Evolutionary conservation across 768 basidiomycete species (phyloP).

Genomic region (Leccinum uliginosum): DNA sequence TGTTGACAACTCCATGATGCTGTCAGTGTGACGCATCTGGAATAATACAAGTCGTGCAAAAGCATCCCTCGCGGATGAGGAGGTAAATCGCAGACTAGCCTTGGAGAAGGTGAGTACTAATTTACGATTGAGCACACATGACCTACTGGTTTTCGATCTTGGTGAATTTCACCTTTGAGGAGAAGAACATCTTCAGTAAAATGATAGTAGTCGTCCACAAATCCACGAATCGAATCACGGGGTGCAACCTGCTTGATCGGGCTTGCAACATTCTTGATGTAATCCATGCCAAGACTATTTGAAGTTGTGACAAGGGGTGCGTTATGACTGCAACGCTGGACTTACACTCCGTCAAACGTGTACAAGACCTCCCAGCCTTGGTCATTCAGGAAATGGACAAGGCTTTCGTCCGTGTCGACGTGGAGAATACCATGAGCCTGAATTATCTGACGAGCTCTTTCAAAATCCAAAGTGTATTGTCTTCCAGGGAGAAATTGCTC

Average conservation of each 20-base stretch:
- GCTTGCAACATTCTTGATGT: conserved; percentile 37
- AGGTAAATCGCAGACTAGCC: conserved; percentile 34
- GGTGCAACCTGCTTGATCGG: conserved; percentile 36
- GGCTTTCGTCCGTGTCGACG: conserved; percentile 25
- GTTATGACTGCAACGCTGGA: neutral
- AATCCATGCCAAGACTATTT: conserved; percentile 40
- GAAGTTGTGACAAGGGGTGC: conserved; percentile 6
- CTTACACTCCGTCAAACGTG: conserved; percentile 39
- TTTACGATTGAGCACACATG: neutral
- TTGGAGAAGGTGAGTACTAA: conserved; percentile 13
- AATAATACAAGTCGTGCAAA: conserved; percentile 33
- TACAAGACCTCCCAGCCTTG: conserved; percentile 35
- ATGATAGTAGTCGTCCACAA: conserved; percentile 35
- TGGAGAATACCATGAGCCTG: conserved; percentile 9
- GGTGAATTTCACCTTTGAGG: conserved; percentile 39
- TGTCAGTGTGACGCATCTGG: conserved; percentile 26
- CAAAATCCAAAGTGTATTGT: conserved; percentile 18
- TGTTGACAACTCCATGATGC: conserved; percentile 27
- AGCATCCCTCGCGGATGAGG: conserved; percentile 26
- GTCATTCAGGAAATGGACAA: conserved; percentile 27
- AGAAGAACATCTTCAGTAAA: conserved; percentile 35
- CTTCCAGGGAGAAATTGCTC: conserved; percentile 17
- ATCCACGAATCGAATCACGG: conserved; percentile 35
- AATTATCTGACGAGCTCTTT: conserved; percentile 21
- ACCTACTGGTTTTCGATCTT: conserved; percentile 37